Percentiles rank a stretch among this genome's conserved stretches.
phyloP scores from a whole-genome alignment of 306 rosid genomes.

The Mimosa bimucronata region DNA sequence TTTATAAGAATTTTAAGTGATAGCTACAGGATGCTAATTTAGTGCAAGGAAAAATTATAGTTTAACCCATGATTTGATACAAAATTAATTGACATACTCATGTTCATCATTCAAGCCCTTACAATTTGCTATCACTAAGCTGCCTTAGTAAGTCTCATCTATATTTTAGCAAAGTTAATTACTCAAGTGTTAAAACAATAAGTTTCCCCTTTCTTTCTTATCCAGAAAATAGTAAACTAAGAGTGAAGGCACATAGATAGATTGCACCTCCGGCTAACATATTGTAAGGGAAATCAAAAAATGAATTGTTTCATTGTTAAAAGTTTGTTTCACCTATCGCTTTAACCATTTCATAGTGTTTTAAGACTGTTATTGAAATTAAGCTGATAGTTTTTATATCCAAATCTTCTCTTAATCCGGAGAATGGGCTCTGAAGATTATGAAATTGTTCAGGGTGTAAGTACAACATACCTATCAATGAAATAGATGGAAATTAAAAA shows the following conservation, averaged over 20 bases:
- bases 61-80: background rate
- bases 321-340: background rate
- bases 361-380: background rate
- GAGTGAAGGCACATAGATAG: background rate
- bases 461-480: background rate
- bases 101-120: background rate
- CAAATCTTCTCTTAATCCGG: background rate
- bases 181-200: background rate
- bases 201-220: background rate
- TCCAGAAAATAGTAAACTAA: background rate
- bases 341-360: background rate
- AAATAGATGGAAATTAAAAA: too few species aligned
- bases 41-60: background rate
- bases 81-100: background rate
- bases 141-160: too few species aligned
- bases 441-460: background rate
- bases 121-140: background rate
- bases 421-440: background rate
- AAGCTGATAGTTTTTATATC: background rate
- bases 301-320: background rate
- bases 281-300: background rate
- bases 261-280: background rate
- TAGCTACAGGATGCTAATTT: conserved; percentile 23
- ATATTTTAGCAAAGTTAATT: too few species aligned
- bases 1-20: conserved; percentile 33